Evolutionary conservation across 2,329 filamentous ascomycete genomes (phyloP).

Genomic region (Madurella fahalii): DNA sequence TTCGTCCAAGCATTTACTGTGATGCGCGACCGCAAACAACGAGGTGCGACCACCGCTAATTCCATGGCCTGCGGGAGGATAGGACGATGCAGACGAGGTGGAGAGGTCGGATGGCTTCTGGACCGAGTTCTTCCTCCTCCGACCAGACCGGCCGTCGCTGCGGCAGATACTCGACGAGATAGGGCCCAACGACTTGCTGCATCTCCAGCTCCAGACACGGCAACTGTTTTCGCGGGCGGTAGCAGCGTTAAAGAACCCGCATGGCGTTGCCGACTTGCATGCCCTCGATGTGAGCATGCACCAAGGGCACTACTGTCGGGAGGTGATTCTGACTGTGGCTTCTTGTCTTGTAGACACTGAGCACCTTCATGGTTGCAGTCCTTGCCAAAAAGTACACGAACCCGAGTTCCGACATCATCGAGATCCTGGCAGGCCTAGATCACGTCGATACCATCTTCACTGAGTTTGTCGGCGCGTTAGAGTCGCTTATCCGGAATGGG

Average conservation of each 20-base stretch:
- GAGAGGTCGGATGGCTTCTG: conserved; percentile 88
- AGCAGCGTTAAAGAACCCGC: conserved; percentile 56
- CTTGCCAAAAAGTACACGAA: conserved; percentile 91
- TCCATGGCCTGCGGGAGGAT: neutral
- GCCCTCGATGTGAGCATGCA: conserved; percentile 73
- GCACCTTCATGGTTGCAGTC: conserved; percentile 77
- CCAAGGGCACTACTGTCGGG: neutral
- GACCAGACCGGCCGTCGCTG: conserved; percentile 69
- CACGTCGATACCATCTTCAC: conserved; percentile 82
- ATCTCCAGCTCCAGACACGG: conserved; percentile 71
- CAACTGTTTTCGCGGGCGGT: conserved; percentile 75
- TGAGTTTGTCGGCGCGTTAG: conserved; percentile 79
- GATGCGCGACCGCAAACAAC: neutral
- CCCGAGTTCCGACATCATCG: conserved; percentile 90
- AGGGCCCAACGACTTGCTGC: conserved; percentile 69
- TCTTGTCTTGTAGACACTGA: conserved; percentile 67
- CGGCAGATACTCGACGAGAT: conserved; percentile 65
- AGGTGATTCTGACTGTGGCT: neutral
- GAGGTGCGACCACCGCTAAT: conserved; percentile 5
- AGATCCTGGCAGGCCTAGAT: conserved; percentile 82
- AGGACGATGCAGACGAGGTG: conserved; percentile 45
- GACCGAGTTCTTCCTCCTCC: conserved; percentile 90
- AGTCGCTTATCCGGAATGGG: conserved; percentile 76
- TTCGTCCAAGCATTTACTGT: neutral
- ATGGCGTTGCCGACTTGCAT: conserved; percentile 64